Evolutionary conservation across 2,329 filamentous ascomycete genomes (phyloP).

Genomic region (Lasiodiplodia citricola): DNA sequence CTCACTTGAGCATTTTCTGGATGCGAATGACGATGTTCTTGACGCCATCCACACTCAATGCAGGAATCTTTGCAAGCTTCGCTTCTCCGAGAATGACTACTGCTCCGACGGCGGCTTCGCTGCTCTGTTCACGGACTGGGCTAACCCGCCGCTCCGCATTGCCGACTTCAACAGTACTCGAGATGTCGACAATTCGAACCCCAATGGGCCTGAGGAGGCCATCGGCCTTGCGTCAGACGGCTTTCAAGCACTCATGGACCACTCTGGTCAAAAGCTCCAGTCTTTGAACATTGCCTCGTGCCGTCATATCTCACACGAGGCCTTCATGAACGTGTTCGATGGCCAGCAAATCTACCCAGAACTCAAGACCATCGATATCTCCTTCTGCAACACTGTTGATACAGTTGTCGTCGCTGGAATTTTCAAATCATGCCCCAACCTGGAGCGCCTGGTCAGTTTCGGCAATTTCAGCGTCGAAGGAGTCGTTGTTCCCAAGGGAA

Average conservation of each 20-base stretch:
- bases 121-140: constrained; percentile 76
- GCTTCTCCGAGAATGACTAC: constrained; percentile 76
- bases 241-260: constrained; percentile 81
- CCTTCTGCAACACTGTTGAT: constrained; percentile 73
- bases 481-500: constrained; percentile 60
- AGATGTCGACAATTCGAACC: constrained; percentile 72
- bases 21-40: constrained; percentile 72
- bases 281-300: constrained; percentile 81
- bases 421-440: constrained; percentile 66
- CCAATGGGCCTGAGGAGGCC: constrained; percentile 63
- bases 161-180: constrained; percentile 80
- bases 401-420: constrained; percentile 68
- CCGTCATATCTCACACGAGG: constrained; percentile 74
- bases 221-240: constrained; percentile 77
- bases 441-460: constrained; percentile 65
- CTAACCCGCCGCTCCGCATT: constrained; percentile 71
- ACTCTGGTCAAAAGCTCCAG: constrained; percentile 72
- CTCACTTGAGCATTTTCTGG: constrained; percentile 72
- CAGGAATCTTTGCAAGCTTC: constrained; percentile 72
- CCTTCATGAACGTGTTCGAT: constrained; percentile 77
- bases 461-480: constrained; percentile 66
- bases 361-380: constrained; percentile 75
- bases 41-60: constrained; percentile 74
- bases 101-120: constrained; percentile 78
- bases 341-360: constrained; percentile 65